Conservation (phyloP, 371 early-diverging fungal genomes). For the Quaeritorhiza haematococci region DNA sequence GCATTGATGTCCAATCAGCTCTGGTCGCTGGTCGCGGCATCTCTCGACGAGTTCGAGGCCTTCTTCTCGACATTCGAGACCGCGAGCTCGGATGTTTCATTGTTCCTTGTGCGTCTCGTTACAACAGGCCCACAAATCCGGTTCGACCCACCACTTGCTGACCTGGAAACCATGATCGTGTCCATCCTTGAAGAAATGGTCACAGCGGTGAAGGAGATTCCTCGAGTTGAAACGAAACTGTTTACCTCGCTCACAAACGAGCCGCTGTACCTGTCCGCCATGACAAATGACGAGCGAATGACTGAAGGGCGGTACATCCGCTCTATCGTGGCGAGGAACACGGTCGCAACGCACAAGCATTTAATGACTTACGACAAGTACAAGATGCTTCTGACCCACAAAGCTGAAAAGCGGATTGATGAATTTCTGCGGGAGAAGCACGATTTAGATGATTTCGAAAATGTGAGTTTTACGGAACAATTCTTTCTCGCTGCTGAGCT, state of each 20-base stretch:
- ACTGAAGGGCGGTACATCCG: constrained; percentile 42
- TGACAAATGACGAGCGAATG: constrained; percentile 47
- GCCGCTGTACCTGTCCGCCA: constrained; percentile 31
- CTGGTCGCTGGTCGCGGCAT: constrained; percentile 36
- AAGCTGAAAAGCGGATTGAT: constrained; percentile 52
- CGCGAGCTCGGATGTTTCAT: constrained; percentile 28
- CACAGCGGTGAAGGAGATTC: constrained; percentile 35
- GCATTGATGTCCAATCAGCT: constrained; percentile 51
- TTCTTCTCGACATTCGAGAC: constrained; percentile 28
- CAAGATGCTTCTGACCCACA: constrained; percentile 48
- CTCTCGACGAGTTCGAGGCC: constrained; percentile 38
- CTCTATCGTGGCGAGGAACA: constrained; percentile 41
- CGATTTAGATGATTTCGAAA: constrained; percentile 49
- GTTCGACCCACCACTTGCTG: constrained; percentile 49
- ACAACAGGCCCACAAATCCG: constrained; percentile 46
- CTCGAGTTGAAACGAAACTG: constrained; percentile 50
- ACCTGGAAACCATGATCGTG: constrained; percentile 40
- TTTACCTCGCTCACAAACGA: constrained; percentile 42
- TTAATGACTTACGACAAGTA: constrained; percentile 50
- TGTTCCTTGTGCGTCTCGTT: constrained; percentile 39
- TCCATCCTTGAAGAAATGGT: constrained; percentile 46
- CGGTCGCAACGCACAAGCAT: constrained; percentile 48
- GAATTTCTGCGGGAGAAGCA: constrained; percentile 56
- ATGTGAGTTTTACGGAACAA: constrained; percentile 14
- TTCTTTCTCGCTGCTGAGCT: neutral